Base-by-base conservation (phyloP, 1,139 yeast species). In the Petasospora fabianii region DNA sequence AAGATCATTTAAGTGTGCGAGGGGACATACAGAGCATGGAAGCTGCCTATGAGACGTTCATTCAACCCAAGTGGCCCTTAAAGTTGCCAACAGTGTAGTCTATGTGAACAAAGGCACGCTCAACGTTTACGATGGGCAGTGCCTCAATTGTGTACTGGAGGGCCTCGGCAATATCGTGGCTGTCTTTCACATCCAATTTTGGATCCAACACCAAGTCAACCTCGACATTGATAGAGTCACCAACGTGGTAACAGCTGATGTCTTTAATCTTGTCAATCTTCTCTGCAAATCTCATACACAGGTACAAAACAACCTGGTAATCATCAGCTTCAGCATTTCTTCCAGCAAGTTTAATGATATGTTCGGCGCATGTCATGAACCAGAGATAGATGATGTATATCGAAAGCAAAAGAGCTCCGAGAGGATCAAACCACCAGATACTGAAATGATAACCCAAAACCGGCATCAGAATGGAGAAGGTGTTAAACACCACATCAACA, bases 151-250 rank as follows among this genome's bases (percentile, higher is more conserved):
- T 84, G 55, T 84, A 84, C 60, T 84, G 94, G 34, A 84, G 63
- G 0, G 90, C 82, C 58, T 84, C 95, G 5, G 88, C 95, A 30
- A 84, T 69, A 58, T 84, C 95, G 58, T 84, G 95, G 41, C 81
- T 69, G 54, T 84, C 94, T 44, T 80, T 73, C 50, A 84, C 66
- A 6, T 69, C 61, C 14, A 44, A 32, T 2, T 69, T 65, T 16
- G 68, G 64, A 39, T 79, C 78, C 43, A 79, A 71, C 6, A 84
- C 78, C 28, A 84, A 62, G 55, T 84, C 95, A 26, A 84, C 83
- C 56, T 84, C 95, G 28, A 83, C 90, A 52, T 80, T 80, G 39
- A 83, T 65, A 24, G 80, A 69, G 59, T 84, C 95, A 2, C 95
- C 95, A 18, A 81, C 84, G 53, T 84, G 90, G 54, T 84, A 84